Base-by-base conservation (phyloP, 257 asterid genomes). In the Lantana camara region DNA sequence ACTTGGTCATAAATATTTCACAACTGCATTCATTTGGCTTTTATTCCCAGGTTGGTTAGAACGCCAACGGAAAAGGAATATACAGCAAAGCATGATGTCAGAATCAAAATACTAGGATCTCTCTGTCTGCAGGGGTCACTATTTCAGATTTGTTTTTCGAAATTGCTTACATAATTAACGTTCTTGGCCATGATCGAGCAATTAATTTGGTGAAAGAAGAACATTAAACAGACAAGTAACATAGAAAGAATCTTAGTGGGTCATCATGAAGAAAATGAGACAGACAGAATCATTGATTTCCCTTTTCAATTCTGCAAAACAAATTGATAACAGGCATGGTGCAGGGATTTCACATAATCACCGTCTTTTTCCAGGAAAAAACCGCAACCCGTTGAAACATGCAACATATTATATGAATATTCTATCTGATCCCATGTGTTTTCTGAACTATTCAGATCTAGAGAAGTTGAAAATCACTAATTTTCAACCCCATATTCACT, bases 61-160 rank as follows among this genome's bases (percentile, higher is more conserved):
- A 42, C 20, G 49, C 53, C 52, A 51, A 30, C 7, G 22, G 20
- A 45, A 64, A 49, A 13, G 62, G 73, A 53, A 76, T 61, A 49
- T 42, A 67, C 70, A 66, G 74, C 72, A 55, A 11, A 66, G 58
- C 64, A 66, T 67, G 64, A 76, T 61, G 74, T 45, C 51, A 34
- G 23, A 56, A 64, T 38, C 16, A 32, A 41, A 8, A 42, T 24
- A 4, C 61, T 40, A 35, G 54, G 44, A 35, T 42, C 22, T 38
- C 47, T 16, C 19, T 64, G 1, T 41, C 29, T 27, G 60, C 30
- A 7, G 32, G n/a, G 17, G 51, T 12, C n/a, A n/a, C n/a, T 27
- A 10, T 34, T 21, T n/a, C 23, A 10, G 17, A 20, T 37, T 64
- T 37, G 40, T 15, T 53, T 22, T 12, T 40, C 13, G 35, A 9